Percentiles rank a stretch among this genome's conserved stretches.
phyloP scores from a whole-genome alignment of 2,329 filamentous ascomycete genomes.

The Diaporthe eres region DNA sequence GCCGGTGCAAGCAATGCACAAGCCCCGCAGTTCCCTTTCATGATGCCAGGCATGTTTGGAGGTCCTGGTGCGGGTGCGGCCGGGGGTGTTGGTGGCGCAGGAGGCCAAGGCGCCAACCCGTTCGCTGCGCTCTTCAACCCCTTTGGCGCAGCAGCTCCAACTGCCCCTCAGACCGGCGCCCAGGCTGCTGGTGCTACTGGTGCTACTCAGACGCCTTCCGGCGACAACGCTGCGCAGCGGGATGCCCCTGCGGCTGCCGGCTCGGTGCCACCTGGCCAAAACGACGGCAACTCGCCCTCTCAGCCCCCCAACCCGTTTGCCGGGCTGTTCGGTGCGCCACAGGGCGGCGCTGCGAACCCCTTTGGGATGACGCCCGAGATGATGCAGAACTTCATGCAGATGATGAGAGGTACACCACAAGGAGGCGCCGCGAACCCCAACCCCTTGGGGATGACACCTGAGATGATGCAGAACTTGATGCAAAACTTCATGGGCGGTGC shows the following conservation, averaged over 20 bases:
- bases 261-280: slow-evolving; percentile 43
- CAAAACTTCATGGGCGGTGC: slow-evolving; percentile 48
- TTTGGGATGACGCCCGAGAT: slow-evolving; percentile 68
- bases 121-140: slow-evolving; percentile 59
- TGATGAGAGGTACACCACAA: slow-evolving; percentile 61
- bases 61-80: slow-evolving; percentile 44
- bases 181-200: slow-evolving; percentile 31
- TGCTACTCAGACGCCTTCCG: slow-evolving; percentile 44
- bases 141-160: slow-evolving; percentile 50
- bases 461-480: slow-evolving; percentile 68
- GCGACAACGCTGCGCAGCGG: slow-evolving; percentile 40
- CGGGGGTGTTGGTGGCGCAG: slow-evolving; percentile 25
- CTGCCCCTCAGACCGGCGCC: slow-evolving; percentile 49
- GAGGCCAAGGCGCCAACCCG: slow-evolving; percentile 52
- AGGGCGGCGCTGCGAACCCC: slow-evolving; percentile 52
- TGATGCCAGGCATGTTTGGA: slow-evolving; percentile 51
- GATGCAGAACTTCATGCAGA: slow-evolving; percentile 68
- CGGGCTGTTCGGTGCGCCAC: slow-evolving; percentile 69
- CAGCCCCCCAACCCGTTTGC: slow-evolving; percentile 76
- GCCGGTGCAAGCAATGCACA: slow-evolving; percentile 50
- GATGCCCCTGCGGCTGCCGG: slow-evolving; percentile 45
- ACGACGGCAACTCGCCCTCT: slow-evolving; percentile 53
- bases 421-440: slow-evolving; percentile 55
- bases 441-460: slow-evolving; percentile 65
- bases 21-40: slow-evolving; percentile 48